Evolutionary conservation across 164 flowering plant genomes (phyloP).

Genomic region (Dillenia suffruticosa): DNA sequence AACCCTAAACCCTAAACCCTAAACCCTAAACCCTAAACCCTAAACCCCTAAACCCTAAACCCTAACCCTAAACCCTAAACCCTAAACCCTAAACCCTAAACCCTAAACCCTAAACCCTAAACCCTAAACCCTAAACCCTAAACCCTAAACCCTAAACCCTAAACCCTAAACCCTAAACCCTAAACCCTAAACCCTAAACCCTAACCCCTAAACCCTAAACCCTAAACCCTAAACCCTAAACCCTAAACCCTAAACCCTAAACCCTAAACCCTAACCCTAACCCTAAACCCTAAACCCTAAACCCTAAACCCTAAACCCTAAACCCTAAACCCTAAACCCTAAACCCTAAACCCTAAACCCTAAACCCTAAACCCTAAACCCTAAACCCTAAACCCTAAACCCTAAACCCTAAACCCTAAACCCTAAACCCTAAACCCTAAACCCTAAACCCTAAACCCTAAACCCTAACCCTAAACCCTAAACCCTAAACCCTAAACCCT

Average conservation of each 20-base stretch:
- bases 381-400: slow-evolving; percentile 1
- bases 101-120: slow-evolving; percentile 1
- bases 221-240: slow-evolving; percentile 1
- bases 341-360: slow-evolving; percentile 1
- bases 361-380: slow-evolving; percentile 1
- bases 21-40: slow-evolving; percentile 1
- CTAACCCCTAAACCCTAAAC: background rate
- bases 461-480: background rate
- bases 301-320: slow-evolving; percentile 1
- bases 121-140: slow-evolving; percentile 1
- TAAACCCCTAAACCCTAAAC: background rate
- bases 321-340: slow-evolving; percentile 1
- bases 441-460: slow-evolving; percentile 1
- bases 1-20: slow-evolving; percentile 1
- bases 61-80: background rate
- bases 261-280: background rate
- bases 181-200: slow-evolving; percentile 1
- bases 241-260: slow-evolving; percentile 1
- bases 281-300: slow-evolving; percentile 1
- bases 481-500: slow-evolving; percentile 1
- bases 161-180: slow-evolving; percentile 1
- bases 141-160: slow-evolving; percentile 1
- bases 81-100: slow-evolving; percentile 1
- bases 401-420: slow-evolving; percentile 1
- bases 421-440: slow-evolving; percentile 1